These are phyloP conservation scores for Phytophthora podocarpi DNA, from an alignment of 352 stramenopile genomes.

Conservation along the genomic window DNA sequence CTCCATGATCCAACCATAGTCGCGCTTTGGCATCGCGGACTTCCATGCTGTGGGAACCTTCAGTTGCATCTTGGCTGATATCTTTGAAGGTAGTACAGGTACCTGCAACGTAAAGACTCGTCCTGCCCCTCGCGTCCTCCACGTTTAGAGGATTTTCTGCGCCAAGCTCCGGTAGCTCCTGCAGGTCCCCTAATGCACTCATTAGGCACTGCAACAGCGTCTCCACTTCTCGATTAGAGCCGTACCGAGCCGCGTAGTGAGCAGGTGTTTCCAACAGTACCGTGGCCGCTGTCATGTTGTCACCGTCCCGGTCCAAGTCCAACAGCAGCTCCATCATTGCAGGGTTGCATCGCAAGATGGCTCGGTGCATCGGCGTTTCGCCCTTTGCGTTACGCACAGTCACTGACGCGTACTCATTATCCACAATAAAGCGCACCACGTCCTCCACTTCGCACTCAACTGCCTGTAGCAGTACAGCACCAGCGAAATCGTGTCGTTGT, in stretches of 20 bases:
- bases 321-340: slow-evolving; percentile 12
- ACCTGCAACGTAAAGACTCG: slow-evolving; percentile 9
- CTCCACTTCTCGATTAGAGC: slow-evolving; percentile 3
- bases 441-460: slow-evolving; percentile 6
- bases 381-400: background rate
- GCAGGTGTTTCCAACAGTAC: background rate
- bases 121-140: background rate
- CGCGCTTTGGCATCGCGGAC: slow-evolving; percentile 10
- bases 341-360: slow-evolving; percentile 4
- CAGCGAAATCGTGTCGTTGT: slow-evolving; percentile 29
- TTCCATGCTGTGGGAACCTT: background rate
- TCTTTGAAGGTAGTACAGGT: background rate
- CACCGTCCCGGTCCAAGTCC: slow-evolving; percentile 3
- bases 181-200: background rate
- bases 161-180: background rate
- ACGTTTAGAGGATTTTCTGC: slow-evolving; percentile 8
- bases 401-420: slow-evolving; percentile 17
- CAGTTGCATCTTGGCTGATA: background rate
- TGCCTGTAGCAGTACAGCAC: slow-evolving; percentile 28
- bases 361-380: slow-evolving; percentile 24
- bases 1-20: too few species aligned
- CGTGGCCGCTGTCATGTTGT: background rate
- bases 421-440: slow-evolving; percentile 19
- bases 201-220: slow-evolving; percentile 4
- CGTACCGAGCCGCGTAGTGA: slow-evolving; percentile 20